Conservation (phyloP, 768 basidiomycete species). For the Agaricus blazei region DNA sequence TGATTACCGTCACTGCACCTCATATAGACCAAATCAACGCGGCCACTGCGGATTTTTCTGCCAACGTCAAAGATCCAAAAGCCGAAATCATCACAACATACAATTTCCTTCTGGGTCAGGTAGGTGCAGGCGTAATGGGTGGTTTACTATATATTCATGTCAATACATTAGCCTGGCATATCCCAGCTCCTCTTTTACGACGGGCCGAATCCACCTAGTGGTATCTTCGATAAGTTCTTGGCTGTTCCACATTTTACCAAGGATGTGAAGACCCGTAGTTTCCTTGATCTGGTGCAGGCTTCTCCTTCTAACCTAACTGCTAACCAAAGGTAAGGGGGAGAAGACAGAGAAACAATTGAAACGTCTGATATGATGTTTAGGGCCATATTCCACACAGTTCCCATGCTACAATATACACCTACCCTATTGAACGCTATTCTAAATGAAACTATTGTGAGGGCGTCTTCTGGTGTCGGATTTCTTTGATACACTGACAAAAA, state of each 20-base stretch:
- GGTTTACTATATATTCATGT: background rate
- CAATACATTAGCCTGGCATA: constrained; percentile 10
- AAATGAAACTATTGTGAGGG: constrained; percentile 35
- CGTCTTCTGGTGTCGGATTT: background rate
- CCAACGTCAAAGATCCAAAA: constrained; percentile 45
- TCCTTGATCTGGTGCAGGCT: constrained; percentile 34
- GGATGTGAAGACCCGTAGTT: constrained; percentile 36
- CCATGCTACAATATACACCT: constrained; percentile 29
- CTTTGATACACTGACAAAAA: background rate
- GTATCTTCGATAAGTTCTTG: constrained; percentile 49
- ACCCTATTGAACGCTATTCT: constrained; percentile 33
- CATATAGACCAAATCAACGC: constrained; percentile 21
- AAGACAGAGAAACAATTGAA: background rate
- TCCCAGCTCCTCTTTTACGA: constrained; percentile 54
- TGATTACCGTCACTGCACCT: constrained; percentile 27
- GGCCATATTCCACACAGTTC: constrained; percentile 37
- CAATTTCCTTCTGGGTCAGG: constrained; percentile 23
- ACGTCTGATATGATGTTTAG: constrained; percentile 10
- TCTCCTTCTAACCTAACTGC: constrained; percentile 30
- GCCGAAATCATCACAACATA: constrained; percentile 46
- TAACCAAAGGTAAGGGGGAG: constrained; percentile 18
- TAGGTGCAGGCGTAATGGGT: background rate
- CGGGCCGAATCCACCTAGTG: constrained; percentile 39
- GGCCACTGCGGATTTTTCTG: constrained; percentile 36
- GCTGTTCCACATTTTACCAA: constrained; percentile 34